Conservation (phyloP, 2,329 filamentous ascomycete species). For the Aspergillus aculeatinus region DNA sequence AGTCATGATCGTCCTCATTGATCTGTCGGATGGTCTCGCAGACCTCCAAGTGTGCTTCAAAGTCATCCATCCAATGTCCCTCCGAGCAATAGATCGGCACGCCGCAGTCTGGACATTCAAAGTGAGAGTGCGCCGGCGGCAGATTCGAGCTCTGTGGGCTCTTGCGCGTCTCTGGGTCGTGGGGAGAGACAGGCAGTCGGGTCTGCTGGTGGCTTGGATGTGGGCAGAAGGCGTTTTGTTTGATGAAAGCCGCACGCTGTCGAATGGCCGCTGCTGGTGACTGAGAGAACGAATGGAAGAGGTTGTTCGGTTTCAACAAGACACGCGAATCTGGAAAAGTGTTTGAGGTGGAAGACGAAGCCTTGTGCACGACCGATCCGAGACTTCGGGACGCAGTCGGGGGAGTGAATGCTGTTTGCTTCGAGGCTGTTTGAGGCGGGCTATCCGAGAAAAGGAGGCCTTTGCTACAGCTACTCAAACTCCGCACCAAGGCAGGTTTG, state of each 20-base stretch:
- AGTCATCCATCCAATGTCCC: constrained; percentile 94
- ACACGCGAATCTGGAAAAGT: constrained; percentile 30
- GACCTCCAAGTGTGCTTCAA: constrained; percentile 86
- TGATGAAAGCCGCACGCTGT: constrained; percentile 83
- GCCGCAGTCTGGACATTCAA: constrained; percentile 95
- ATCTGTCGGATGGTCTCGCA: constrained; percentile 89
- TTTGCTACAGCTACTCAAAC: constrained; percentile 30
- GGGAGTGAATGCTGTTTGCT: constrained; percentile 13
- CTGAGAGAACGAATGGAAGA: constrained; percentile 88
- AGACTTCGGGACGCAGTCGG: constrained; percentile 15
- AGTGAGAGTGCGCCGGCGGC: constrained; percentile 78
- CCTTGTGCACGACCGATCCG: constrained; percentile 26
- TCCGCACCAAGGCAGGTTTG: constrained; percentile 24
- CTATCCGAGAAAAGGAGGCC: constrained; percentile 20
- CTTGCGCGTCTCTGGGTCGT: constrained; percentile 64
- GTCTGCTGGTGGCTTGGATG: constrained; percentile 83
- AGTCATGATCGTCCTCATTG: constrained; percentile 96
- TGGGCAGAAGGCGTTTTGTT: constrained; percentile 88
- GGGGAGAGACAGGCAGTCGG: constrained; percentile 62
- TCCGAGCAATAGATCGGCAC: constrained; percentile 91
- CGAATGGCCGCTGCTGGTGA: constrained; percentile 89
- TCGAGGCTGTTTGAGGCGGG: constrained; percentile 18
- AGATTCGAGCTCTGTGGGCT: constrained; percentile 44
- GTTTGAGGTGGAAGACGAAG: constrained; percentile 26
- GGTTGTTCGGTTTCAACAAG: constrained; percentile 69